These are phyloP conservation scores for Shiraia bambusicola DNA, from an alignment of 2,329 filamentous ascomycete genomes.

Conservation along the genomic window DNA sequence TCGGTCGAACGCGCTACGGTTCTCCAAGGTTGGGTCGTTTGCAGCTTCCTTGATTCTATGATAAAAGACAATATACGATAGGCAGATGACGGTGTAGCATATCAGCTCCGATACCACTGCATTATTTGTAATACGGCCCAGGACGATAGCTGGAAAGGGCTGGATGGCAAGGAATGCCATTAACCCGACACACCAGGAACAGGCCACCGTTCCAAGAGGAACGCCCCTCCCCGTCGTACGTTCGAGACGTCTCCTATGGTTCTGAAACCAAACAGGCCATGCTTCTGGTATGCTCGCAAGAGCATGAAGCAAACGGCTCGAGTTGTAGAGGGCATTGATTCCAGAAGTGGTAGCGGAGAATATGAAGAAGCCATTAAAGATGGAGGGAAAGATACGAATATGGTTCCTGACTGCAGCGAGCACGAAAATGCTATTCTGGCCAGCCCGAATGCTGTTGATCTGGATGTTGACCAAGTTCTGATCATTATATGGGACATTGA, in stretches of 20 bases:
- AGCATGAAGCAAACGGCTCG: slow-evolving; percentile 48
- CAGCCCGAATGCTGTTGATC: slow-evolving; percentile 30
- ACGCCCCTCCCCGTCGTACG: slow-evolving; percentile 42
- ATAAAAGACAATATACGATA: slow-evolving; percentile 39
- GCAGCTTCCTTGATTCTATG: slow-evolving; percentile 27
- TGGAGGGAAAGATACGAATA: slow-evolving; percentile 42
- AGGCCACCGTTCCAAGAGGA: slow-evolving; percentile 43
- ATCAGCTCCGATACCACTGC: slow-evolving; percentile 43
- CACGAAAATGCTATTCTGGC: slow-evolving; percentile 44
- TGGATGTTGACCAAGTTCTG: slow-evolving; percentile 30
- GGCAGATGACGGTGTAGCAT: slow-evolving; percentile 38
- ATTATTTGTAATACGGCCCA: slow-evolving; percentile 41
- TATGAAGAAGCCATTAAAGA: slow-evolving; percentile 51
- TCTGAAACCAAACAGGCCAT: slow-evolving; percentile 43
- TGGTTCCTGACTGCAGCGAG: slow-evolving; percentile 46
- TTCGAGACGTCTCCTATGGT: slow-evolving; percentile 36
- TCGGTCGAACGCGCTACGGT: slow-evolving; percentile 27
- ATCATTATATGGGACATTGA: slow-evolving; percentile 48
- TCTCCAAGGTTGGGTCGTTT: slow-evolving; percentile 27
- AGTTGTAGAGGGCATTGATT: slow-evolving; percentile 48
- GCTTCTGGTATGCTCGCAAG: slow-evolving; percentile 46
- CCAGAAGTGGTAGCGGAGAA: slow-evolving; percentile 49
- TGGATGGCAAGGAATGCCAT: slow-evolving; percentile 43
- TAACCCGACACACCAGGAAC: slow-evolving; percentile 43
- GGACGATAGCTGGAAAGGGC: slow-evolving; percentile 21